Evolutionary conservation across 2,329 filamentous ascomycete species (phyloP).

Genomic region (Aureobasidium sp.): DNA sequence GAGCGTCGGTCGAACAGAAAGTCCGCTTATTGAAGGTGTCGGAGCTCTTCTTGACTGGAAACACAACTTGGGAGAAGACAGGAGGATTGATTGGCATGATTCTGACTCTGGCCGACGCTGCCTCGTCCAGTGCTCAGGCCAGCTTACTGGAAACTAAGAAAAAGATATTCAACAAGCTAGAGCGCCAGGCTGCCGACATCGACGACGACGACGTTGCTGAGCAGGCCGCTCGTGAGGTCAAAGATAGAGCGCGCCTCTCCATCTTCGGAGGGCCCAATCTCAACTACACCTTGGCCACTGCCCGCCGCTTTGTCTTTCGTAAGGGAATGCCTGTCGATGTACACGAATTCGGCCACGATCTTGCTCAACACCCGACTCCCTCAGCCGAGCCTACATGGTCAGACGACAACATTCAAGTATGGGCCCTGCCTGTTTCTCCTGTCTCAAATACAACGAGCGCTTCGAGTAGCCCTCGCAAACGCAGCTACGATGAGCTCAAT

Average conservation of each 20-base stretch:
- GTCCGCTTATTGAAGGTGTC: slow-evolving; percentile 56
- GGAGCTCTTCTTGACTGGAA: slow-evolving; percentile 77
- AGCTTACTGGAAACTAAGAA: slow-evolving; percentile 36
- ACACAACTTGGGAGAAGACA: slow-evolving; percentile 62
- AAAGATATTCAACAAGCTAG: slow-evolving; percentile 25
- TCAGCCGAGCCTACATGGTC: slow-evolving; percentile 55
- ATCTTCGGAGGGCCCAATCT: slow-evolving; percentile 78
- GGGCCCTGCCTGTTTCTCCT: slow-evolving; percentile 61
- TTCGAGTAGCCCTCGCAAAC: slow-evolving; percentile 25
- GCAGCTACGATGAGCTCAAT: slow-evolving; percentile 29
- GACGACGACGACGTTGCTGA: slow-evolving; percentile 21
- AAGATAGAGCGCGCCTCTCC: slow-evolving; percentile 41
- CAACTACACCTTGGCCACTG: slow-evolving; percentile 70
- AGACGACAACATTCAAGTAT: slow-evolving; percentile 72
- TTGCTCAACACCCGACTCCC: slow-evolving; percentile 19
- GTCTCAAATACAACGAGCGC: slow-evolving; percentile 10
- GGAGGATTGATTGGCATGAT: slow-evolving; percentile 82
- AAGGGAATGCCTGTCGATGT: slow-evolving; percentile 68
- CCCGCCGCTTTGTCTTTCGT: slow-evolving; percentile 76
- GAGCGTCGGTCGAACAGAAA: slow-evolving; percentile 62
- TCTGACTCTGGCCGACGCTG: slow-evolving; percentile 69
- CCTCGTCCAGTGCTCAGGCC: slow-evolving; percentile 39
- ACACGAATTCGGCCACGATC: slow-evolving; percentile 53
- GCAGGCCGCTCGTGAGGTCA: slow-evolving; percentile 22
- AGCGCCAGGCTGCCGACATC: slow-evolving; percentile 18